Evolutionary conservation across 345 rosid genomes (phyloP).

Genomic region (Lumnitzera racemosa): DNA sequence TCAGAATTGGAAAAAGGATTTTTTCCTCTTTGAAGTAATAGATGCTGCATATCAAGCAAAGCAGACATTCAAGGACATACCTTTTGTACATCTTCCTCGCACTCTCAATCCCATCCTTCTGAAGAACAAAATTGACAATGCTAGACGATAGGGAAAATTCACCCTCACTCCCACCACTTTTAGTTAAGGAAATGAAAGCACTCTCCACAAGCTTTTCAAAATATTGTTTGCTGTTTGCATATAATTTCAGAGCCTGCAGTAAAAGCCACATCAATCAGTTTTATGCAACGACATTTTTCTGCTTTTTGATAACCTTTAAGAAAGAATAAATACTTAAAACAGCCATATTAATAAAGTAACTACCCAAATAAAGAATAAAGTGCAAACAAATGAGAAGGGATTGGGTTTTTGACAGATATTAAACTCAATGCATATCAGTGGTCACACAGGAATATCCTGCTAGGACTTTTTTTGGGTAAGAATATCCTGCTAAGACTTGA

Average conservation of each 20-base stretch:
- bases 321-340: too few species aligned
- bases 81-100: constrained; percentile 65
- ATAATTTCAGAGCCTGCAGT: constrained; percentile 64
- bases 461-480: too few species aligned
- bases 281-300: not conserved
- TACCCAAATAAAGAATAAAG: too few species aligned
- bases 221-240: constrained; percentile 37
- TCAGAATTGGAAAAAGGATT: too few species aligned
- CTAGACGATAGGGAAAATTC: constrained; percentile 66
- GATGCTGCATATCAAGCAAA: not conserved
- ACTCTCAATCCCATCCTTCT: constrained; percentile 47
- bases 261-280: not conserved
- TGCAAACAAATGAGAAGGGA: too few species aligned
- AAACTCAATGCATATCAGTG: too few species aligned
- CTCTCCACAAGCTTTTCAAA: constrained; percentile 65
- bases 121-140: constrained; percentile 48
- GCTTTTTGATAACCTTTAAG: not conserved
- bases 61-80: constrained; percentile 22
- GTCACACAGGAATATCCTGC: too few species aligned
- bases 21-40: not conserved
- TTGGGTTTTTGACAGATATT: too few species aligned
- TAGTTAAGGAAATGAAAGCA: constrained; percentile 44
- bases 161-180: constrained; percentile 44
- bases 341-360: too few species aligned
- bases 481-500: too few species aligned